Percentiles rank a stretch among this genome's conserved stretches.
phyloP scores from a whole-genome alignment of 2,329 filamentous ascomycete species.

The Aspergillus pseudoterreus region DNA sequence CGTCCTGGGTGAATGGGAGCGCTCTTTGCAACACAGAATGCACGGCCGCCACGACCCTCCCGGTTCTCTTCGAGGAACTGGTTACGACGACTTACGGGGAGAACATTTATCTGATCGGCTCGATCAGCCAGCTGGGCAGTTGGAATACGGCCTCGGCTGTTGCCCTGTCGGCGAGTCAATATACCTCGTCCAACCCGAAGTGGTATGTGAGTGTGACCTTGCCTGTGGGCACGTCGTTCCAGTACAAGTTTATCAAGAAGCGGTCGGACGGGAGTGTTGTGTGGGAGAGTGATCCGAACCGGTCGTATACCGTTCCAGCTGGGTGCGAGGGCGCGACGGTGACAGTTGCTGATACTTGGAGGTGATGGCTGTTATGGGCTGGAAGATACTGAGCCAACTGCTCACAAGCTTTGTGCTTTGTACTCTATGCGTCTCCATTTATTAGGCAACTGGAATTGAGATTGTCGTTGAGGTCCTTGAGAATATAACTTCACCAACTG shows the following conservation, averaged over 20 bases:
- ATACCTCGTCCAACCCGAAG: slow-evolving; percentile 57
- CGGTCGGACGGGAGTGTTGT: slow-evolving; percentile 50
- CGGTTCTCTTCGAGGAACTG: background rate
- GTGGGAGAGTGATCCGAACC: slow-evolving; percentile 61
- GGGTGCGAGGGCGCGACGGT: background rate
- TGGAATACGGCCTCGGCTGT: slow-evolving; percentile 59
- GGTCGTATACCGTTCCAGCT: slow-evolving; percentile 5
- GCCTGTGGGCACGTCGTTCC: slow-evolving; percentile 51
- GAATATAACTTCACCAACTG: too few relatives aligned
- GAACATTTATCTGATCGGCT: slow-evolving; percentile 63
- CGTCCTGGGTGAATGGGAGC: too few relatives aligned
- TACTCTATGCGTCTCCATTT: too few relatives aligned
- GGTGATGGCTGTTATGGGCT: too few relatives aligned
- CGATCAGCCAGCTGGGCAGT: slow-evolving; percentile 55
- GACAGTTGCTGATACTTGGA: background rate
- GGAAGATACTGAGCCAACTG: too few relatives aligned
- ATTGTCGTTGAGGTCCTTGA: too few relatives aligned
- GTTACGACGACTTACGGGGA: slow-evolving; percentile 57
- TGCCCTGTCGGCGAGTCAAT: slow-evolving; percentile 55
- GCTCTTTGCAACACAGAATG: background rate
- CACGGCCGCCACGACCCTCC: background rate
- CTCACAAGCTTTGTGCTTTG: too few relatives aligned
- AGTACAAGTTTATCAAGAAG: slow-evolving; percentile 68
- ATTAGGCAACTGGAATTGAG: too few relatives aligned
- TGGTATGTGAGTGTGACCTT: slow-evolving; percentile 60